Conservation (phyloP, 2,329 filamentous ascomycete species). For the Sphaerulina vaccinii region DNA sequence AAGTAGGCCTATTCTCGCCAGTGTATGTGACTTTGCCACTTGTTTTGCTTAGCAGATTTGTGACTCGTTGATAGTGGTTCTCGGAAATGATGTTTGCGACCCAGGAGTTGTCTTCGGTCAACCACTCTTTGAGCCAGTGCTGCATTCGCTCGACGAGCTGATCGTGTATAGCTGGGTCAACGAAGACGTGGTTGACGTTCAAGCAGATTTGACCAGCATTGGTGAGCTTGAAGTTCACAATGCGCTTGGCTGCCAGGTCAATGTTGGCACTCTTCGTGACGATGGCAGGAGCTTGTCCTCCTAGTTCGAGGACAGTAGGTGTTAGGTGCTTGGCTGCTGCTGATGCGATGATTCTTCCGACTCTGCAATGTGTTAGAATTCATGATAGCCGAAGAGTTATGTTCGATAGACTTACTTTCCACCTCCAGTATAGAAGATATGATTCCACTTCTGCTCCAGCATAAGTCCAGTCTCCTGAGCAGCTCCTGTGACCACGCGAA, state of each 20-base stretch:
- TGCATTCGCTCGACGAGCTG: slow-evolving; percentile 72
- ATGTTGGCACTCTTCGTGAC: slow-evolving; percentile 78
- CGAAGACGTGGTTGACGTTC: slow-evolving; percentile 83
- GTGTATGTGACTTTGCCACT: slow-evolving; percentile 81
- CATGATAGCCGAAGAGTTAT: too few species aligned
- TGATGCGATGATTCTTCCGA: slow-evolving; percentile 68
- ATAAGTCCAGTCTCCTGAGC: slow-evolving; percentile 74
- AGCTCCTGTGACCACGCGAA: slow-evolving; percentile 72
- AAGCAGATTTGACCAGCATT: slow-evolving; percentile 88
- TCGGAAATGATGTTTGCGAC: slow-evolving; percentile 75
- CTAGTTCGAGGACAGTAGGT: slow-evolving; percentile 75
- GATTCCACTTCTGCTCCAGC: slow-evolving; percentile 86
- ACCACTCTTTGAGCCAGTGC: slow-evolving; percentile 68
- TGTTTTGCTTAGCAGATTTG: slow-evolving; percentile 78
- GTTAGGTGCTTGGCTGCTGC: slow-evolving; percentile 72
- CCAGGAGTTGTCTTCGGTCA: slow-evolving; percentile 73
- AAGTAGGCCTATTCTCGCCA: slow-evolving; percentile 72
- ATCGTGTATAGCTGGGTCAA: slow-evolving; percentile 69
- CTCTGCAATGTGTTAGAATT: too few species aligned
- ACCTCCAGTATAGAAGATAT: slow-evolving; percentile 79
- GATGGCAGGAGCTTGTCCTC: slow-evolving; percentile 76
- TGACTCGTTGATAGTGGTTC: slow-evolving; percentile 73
- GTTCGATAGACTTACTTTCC: too few species aligned
- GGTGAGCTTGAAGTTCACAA: slow-evolving; percentile 80
- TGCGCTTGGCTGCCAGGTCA: slow-evolving; percentile 71